Evolutionary conservation across 345 rosid species (phyloP).

Genomic region (Eucalyptus caleyi): DNA sequence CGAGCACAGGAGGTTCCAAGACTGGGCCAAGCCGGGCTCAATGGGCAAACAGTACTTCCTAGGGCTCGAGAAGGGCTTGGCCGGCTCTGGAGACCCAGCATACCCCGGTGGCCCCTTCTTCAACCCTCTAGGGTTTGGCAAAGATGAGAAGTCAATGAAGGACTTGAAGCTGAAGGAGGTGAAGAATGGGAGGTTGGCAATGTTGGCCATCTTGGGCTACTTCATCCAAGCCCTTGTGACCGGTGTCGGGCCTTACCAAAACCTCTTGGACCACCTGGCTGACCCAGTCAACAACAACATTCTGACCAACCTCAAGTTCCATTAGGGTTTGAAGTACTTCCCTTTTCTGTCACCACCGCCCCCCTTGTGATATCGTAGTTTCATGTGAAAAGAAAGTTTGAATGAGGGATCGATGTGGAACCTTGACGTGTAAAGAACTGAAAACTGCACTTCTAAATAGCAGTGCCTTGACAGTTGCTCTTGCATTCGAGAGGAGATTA

Average conservation of each 20-base stretch:
- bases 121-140: conserved; percentile 89
- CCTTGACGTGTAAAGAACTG: background rate
- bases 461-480: background rate
- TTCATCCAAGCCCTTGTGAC: conserved; percentile 77
- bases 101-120: conserved; percentile 96
- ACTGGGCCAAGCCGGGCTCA: conserved; percentile 86
- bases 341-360: background rate
- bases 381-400: conserved; percentile 28
- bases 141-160: conserved; percentile 80
- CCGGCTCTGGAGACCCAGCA: conserved; percentile 78
- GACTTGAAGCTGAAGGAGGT: conserved; percentile 93
- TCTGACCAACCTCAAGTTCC: conserved; percentile 94
- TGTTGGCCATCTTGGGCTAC: conserved; percentile 80
- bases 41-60: conserved; percentile 92
- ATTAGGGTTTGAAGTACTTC: conserved; percentile 14
- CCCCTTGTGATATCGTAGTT: conserved; percentile 3
- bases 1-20: conserved; percentile 92
- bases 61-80: conserved; percentile 70
- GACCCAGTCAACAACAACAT: conserved; percentile 94
- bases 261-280: conserved; percentile 89
- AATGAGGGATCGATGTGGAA: background rate
- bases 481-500: background rate
- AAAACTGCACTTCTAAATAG: background rate
- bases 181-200: conserved; percentile 89
- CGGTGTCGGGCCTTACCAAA: conserved; percentile 91